Evolutionary conservation across 805 yeast genomes (phyloP).

Genomic region (Maudiozyma turicensis): DNA sequence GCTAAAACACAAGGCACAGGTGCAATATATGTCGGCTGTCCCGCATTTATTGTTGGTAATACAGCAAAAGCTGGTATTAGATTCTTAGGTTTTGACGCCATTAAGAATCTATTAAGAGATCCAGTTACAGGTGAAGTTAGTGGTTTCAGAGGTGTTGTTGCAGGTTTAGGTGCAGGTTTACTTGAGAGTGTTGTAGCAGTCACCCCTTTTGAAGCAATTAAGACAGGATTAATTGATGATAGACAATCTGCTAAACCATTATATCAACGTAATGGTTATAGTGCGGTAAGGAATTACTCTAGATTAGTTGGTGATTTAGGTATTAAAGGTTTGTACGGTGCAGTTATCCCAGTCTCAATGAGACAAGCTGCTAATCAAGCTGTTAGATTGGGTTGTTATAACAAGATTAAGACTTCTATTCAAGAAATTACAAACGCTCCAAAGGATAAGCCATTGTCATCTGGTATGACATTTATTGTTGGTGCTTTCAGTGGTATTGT

Average conservation of each 20-base stretch:
- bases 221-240: conserved; percentile 92
- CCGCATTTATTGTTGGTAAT: conserved; percentile 92
- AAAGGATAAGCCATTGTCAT: conserved; percentile 64
- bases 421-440: conserved; percentile 61
- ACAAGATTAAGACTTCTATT: conserved; percentile 68
- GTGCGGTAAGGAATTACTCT: conserved; percentile 38
- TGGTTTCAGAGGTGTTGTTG: conserved; percentile 85
- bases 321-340: conserved; percentile 74
- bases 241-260: conserved; percentile 67
- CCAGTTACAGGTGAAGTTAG: conserved; percentile 71
- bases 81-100: conserved; percentile 83
- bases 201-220: conserved; percentile 94
- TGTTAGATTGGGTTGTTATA: conserved; percentile 88
- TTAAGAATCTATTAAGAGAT: conserved; percentile 69
- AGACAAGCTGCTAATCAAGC: conserved; percentile 96
- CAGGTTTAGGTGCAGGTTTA: conserved; percentile 97
- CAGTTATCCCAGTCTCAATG: conserved; percentile 83
- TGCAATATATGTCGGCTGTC: conserved; percentile 87
- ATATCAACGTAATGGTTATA: conserved; percentile 52
- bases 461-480: conserved; percentile 72
- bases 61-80: conserved; percentile 95
- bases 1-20: conserved; percentile 70
- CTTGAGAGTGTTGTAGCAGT: conserved; percentile 88
- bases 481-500: conserved; percentile 88
- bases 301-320: conserved; percentile 70